A percentile compares a stretch with the other conserved stretches of the same genome.
Evolutionary conservation across 495 filamentous ascomycete species (phyloP).

Genomic region (Apiosordaria backusii): DNA sequence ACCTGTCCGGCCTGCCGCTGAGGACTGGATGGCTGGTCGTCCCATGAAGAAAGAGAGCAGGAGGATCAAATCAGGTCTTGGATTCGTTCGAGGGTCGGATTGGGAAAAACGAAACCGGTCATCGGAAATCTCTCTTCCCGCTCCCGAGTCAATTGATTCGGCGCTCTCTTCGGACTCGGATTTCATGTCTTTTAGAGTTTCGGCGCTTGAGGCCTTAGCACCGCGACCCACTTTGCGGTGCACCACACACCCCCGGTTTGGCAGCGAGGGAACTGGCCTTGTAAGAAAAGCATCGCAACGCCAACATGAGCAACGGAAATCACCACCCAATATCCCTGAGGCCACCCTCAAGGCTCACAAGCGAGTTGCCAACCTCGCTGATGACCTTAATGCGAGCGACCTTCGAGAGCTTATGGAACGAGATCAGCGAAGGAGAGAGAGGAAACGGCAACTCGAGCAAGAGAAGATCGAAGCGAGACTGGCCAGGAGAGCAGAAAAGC

Average conservation of each 20-base stretch:
- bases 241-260: constrained; percentile 57
- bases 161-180: constrained; percentile 69
- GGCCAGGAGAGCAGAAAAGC: constrained; percentile 65
- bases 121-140: constrained; percentile 71
- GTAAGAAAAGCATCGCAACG: constrained; percentile 37
- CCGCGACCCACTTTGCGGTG: constrained; percentile 77
- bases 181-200: constrained; percentile 68
- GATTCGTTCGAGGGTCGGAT: constrained; percentile 34
- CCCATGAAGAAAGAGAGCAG: constrained; percentile 62
- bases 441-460: constrained; percentile 66
- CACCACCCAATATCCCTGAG: constrained; percentile 53
- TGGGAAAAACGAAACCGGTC: constrained; percentile 57
- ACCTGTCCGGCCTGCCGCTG: constrained; percentile 56
- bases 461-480: constrained; percentile 67
- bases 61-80: constrained; percentile 52
- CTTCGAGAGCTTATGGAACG: constrained; percentile 81
- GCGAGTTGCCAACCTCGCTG: constrained; percentile 74
- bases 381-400: constrained; percentile 74
- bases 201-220: constrained; percentile 66
- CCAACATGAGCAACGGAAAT: constrained; percentile 29
- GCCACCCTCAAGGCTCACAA: constrained; percentile 64
- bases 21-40: constrained; percentile 45
- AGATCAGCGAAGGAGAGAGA: constrained; percentile 72
- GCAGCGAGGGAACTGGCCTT: constrained; percentile 24
- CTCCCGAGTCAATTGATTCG: constrained; percentile 68